Base-by-base conservation (phyloP, 73 alveolate genomes). In the Halteria grandinella region DNA sequence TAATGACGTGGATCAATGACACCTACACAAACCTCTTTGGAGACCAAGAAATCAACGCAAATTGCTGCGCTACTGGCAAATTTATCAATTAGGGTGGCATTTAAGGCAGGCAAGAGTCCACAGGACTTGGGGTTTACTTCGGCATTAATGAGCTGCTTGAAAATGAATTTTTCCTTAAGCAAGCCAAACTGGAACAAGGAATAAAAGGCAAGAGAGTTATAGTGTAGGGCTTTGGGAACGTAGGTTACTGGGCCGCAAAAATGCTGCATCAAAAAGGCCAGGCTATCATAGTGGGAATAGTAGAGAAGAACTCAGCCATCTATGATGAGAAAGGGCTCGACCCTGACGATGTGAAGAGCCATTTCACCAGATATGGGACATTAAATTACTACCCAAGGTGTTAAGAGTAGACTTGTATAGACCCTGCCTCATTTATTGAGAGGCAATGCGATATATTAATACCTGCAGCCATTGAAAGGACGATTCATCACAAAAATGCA, bases 1-100 rank as follows among this genome's bases (percentile, higher is more conserved):
- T 34, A 24, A 87, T 87, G 90, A 80, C 95, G 47, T 87, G 91
- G 90, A 80, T 87, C 58, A 74, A 69, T 47, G 95, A 87, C 75
- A 54, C 82, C 29, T 87, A 80, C 72, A 41, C 21, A 15, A 25
- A 33, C 21, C 25, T 79, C 69, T 55, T 52, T 20, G 95, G 91
- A 45, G 85, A 75, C n/a, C 37, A 43, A 0, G 89, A 87, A 33
- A 82, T 84, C 48, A 84, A 87, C 52, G 72, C 85, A 15, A 73
- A 39, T 20, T 90, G 91, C 3, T 83, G 88, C 47, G 85, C 49
- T 72, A 86, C 94, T 69, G 95, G 95, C 1, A 87, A 87, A 32
- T 71, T 70, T 33, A 77, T 70, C 23, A 48, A 69, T 23, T 63
- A 55, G 55, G 95, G 91, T 8, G 95, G 95, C 0, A 71, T 87